Conservation (phyloP, 2,329 filamentous ascomycete genomes). For the Fusarium duplospermum region DNA sequence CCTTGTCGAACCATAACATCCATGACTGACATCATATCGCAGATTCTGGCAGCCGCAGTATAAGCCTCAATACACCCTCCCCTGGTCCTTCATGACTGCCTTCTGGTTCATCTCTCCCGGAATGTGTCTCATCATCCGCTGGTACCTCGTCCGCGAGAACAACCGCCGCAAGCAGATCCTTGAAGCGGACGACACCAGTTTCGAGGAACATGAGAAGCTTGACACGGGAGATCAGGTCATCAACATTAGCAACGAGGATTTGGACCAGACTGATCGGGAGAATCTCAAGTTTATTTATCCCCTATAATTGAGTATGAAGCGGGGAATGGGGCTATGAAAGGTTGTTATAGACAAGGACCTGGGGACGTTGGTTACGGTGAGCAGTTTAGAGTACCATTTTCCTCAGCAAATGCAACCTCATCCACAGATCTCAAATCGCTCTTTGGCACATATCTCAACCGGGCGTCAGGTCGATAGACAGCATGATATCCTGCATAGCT, state of each 20-base stretch:
- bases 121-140: slow-evolving; percentile 4
- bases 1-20: too few relatives aligned
- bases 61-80: neutral
- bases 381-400: neutral
- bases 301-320: neutral
- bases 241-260: neutral
- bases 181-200: neutral
- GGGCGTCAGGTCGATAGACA: neutral
- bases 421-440: neutral
- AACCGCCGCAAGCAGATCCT: neutral
- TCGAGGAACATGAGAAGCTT: neutral
- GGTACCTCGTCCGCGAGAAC: neutral
- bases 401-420: neutral
- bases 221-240: neutral
- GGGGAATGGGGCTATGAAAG: too few relatives aligned
- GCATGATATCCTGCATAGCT: neutral
- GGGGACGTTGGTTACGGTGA: neutral
- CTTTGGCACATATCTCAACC: neutral
- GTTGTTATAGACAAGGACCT: neutral
- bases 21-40: too few relatives aligned
- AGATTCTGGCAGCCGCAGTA: slow-evolving; percentile 3
- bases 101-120: neutral
- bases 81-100: neutral
- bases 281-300: slow-evolving; percentile 1
- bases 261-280: neutral